Evolutionary conservation across 768 basidiomycete species (phyloP), one percentile per base, ranked within the genome.

Genomic region (Mycena albidolilacea): DNA sequence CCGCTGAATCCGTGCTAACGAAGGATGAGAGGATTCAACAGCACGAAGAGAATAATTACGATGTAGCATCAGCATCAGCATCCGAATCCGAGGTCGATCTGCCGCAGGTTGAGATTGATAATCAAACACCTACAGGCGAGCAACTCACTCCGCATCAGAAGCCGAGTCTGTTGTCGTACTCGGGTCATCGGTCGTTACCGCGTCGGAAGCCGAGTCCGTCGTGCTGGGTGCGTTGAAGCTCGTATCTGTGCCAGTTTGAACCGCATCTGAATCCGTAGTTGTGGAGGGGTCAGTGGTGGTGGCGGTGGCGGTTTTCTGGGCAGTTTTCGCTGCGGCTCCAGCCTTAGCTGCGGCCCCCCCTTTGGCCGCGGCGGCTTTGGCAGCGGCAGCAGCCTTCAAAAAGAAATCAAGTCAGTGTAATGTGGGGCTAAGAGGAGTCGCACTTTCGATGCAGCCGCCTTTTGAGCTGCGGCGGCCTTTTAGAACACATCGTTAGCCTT

Each of bases 331-430:
- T 15, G 57, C 64, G 14, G 63, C 60, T 7, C 68, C 73, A 2
- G 73, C 73, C 35, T 74, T 74, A 0, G 73, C 73, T 4, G 73
- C 72, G 1, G 72, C 64, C 41, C 64, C 68, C 0, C 55, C 72
- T 17, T 73, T 68, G 15, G 64, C 69, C 0, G 67, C 65, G 9
- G 64, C 71, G 23, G 71, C 66, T 57, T 64, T 48, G 21, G 17
- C 35, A 19, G 15, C 21, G 9, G 39, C 43, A 35, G 44, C 43
- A 43, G 35, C 14, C 50, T 7, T 38, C 14, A 11, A 7, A 21
- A 41, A 38, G 23, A 23, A 30, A 30, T 30, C 0, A 7, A 38
- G 57, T 58, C 35, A 14, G 35, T 37, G 39, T 7, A 46, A 46
- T 14, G 44, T 46, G 17, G 17, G 10, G 44, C 2, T 50, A n/a